A percentile compares a stretch with the other conserved stretches of the same genome.
Evolutionary conservation across 208 protist species (phyloP).

Genomic region (Acanthamoeba divionensis): DNA sequence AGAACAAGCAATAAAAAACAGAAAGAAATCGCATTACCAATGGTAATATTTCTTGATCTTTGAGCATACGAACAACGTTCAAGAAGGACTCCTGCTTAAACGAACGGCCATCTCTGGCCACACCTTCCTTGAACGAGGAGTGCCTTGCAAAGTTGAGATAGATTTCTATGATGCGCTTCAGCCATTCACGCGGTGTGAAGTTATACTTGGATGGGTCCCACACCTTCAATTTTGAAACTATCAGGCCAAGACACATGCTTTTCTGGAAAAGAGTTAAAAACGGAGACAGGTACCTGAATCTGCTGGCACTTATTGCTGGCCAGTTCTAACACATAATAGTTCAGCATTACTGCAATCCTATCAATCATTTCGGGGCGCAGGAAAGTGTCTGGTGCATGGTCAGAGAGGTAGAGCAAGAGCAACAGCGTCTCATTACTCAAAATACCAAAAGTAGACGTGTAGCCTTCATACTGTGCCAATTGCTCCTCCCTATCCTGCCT

Average conservation of each 20-base stretch:
- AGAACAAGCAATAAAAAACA: too few species aligned
- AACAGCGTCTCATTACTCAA: conserved; percentile 38
- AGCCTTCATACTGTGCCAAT: not conserved
- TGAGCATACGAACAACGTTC: conserved; percentile 47
- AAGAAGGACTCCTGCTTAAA: conserved; percentile 56
- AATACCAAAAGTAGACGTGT: conserved; percentile 22
- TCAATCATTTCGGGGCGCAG: conserved; percentile 73
- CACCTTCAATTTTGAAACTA: not conserved
- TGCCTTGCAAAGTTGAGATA: conserved; percentile 59
- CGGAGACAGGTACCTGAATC: not conserved
- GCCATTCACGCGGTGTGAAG: conserved; percentile 27
- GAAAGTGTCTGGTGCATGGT: conserved; percentile 58
- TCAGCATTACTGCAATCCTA: conserved; percentile 73
- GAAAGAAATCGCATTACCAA: not conserved
- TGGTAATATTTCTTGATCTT: conserved; percentile 33
- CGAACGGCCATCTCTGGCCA: conserved; percentile 57
- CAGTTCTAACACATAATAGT: conserved; percentile 69
- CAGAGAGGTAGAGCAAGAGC: not conserved
- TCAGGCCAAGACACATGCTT: not conserved
- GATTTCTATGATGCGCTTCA: conserved; percentile 60
- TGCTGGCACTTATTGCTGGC: conserved; percentile 71
- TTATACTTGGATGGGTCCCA: conserved; percentile 51
- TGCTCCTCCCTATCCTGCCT: not conserved
- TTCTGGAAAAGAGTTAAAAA: not conserved
- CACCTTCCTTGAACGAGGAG: conserved; percentile 11